phyloP scores from a whole-genome alignment of 2,329 filamentous ascomycete genomes.

The Colletotrichum zoysiae region DNA sequence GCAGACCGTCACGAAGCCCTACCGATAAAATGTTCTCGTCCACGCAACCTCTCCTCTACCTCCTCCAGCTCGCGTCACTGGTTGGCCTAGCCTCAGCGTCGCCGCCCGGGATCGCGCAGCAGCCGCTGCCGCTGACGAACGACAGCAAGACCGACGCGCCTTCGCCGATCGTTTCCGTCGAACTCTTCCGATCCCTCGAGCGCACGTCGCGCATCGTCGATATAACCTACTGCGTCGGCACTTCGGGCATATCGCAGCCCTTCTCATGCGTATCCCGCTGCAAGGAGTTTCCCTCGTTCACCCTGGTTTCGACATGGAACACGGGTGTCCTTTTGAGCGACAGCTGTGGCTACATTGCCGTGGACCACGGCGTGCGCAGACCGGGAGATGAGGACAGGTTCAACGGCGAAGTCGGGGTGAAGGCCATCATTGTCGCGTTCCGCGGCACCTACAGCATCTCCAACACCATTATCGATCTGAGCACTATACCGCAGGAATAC shows the following conservation, averaged over 20 bases:
- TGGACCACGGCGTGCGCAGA: constrained; percentile 73
- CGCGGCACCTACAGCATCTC: constrained; percentile 94
- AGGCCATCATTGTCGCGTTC: constrained; percentile 84
- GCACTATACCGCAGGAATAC: constrained; percentile 90
- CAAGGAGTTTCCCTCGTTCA: constrained; percentile 82
- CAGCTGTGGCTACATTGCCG: constrained; percentile 91
- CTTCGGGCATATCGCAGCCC: constrained; percentile 82
- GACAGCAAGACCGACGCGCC: constrained; percentile 15
- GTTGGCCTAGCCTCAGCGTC: constrained; percentile 11
- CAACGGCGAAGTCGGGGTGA: constrained; percentile 47
- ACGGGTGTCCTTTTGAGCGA: constrained; percentile 89
- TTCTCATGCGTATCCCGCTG: constrained; percentile 90
- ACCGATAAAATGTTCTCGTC: neutral
- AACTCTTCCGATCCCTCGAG: constrained; percentile 85
- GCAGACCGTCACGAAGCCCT: neutral
- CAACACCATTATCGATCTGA: constrained; percentile 91
- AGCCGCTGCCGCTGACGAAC: constrained; percentile 13
- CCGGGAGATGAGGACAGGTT: constrained; percentile 42
- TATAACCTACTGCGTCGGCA: constrained; percentile 93
- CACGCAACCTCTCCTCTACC: constrained; percentile 16
- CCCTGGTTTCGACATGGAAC: constrained; percentile 88
- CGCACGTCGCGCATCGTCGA: constrained; percentile 92
- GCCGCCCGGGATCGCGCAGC: constrained; percentile 12
- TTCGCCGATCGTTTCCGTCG: constrained; percentile 60
- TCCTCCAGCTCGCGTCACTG: constrained; percentile 26